Evolutionary conservation across 768 basidiomycete species (phyloP).

Genomic region (Mycena galopus): DNA sequence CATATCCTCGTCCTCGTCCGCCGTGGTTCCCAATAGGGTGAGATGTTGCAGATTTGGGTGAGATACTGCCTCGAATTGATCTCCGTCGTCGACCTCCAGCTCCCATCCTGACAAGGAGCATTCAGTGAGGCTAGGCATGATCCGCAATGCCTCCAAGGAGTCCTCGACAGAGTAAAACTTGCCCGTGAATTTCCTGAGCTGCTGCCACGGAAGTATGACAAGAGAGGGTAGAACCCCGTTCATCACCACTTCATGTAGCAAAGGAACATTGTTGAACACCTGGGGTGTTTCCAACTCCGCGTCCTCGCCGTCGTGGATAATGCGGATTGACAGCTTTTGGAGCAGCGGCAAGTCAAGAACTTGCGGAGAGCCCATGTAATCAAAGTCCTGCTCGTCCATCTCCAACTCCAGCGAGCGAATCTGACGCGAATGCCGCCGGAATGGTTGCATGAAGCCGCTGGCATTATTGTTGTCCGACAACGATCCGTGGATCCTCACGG

Average conservation of each 20-base stretch:
- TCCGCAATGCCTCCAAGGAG: neutral
- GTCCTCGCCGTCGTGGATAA: neutral
- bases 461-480: neutral
- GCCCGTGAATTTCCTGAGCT: conserved; percentile 24
- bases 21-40: conserved; percentile 1
- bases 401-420: neutral
- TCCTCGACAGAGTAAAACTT: neutral
- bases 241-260: conserved; percentile 2
- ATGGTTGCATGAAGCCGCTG: neutral
- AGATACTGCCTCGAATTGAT: neutral
- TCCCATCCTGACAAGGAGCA: conserved; percentile 3
- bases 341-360: neutral
- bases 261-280: neutral
- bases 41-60: conserved; percentile 6
- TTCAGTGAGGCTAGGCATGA: conserved; percentile 9
- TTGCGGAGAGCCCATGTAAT: neutral
- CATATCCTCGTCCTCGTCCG: neutral
- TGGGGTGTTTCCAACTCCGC: neutral
- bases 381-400: neutral
- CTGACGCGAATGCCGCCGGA: neutral
- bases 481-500: neutral
- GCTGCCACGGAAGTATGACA: conserved; percentile 12
- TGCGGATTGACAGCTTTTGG: neutral
- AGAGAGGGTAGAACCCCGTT: neutral
- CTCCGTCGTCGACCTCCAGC: neutral